These are phyloP conservation scores for Aspergillus taichungensis DNA, from an alignment of 495 filamentous ascomycete genomes.

Conservation along the genomic window DNA sequence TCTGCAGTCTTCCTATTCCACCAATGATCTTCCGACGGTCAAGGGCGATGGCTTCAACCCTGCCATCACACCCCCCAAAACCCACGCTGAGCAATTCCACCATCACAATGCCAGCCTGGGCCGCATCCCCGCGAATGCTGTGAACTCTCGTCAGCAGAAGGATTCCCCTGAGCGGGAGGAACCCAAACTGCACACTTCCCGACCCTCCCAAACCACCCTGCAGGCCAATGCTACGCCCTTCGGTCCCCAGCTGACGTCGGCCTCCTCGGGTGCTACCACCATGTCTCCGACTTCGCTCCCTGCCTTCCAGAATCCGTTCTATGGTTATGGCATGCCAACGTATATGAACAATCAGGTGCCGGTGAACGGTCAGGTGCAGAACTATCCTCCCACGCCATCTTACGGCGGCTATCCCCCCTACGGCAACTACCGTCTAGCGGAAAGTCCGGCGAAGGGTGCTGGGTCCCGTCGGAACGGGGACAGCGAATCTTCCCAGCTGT, in stretches of 20 bases:
- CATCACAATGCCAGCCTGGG: conserved; percentile 77
- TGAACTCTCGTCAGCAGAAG: conserved; percentile 56
- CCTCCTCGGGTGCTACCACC: conserved; percentile 13
- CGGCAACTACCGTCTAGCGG: conserved; percentile 27
- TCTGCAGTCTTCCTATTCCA: conserved; percentile 80
- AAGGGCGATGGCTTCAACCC: conserved; percentile 48
- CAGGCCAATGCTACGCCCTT: conserved; percentile 73
- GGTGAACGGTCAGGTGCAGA: conserved; percentile 20
- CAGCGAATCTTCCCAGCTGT: conserved; percentile 30
- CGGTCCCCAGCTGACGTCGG: conserved; percentile 31
- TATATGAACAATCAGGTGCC: conserved; percentile 22
- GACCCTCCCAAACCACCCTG: conserved; percentile 56
- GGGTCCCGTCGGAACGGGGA: conserved; percentile 25
- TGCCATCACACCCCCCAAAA: conserved; percentile 50
- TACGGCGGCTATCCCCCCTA: conserved; percentile 23
- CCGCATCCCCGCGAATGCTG: conserved; percentile 56
- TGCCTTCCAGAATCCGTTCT: conserved; percentile 24
- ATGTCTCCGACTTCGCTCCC: conserved; percentile 12
- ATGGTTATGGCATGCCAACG: conserved; percentile 24
- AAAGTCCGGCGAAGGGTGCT: conserved; percentile 18
- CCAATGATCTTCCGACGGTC: conserved; percentile 81
- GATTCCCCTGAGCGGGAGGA: conserved; percentile 48
- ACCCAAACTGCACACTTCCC: conserved; percentile 27
- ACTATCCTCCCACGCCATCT: conserved; percentile 14
- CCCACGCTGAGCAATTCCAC: conserved; percentile 67